Evolutionary conservation across 306 rosid species (phyloP), one percentile per base, ranked within the genome.

Genomic region (Astragalus glycyphyllos): DNA sequence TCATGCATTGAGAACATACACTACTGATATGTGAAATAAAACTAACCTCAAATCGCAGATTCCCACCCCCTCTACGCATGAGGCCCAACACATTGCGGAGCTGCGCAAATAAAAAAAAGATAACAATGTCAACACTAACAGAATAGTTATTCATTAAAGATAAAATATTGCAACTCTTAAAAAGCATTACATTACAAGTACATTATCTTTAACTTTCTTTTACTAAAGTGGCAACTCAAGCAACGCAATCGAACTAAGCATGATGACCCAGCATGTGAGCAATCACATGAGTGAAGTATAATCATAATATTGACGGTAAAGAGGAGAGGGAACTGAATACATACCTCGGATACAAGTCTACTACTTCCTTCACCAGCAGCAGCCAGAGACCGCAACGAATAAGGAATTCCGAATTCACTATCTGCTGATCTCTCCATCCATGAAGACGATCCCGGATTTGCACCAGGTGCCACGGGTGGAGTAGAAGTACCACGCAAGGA

Each of bases 281-380:
- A 74, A 64, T 35, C 72, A 54, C 11, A 29, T 15, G 45, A 73
- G 17, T 20, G 6, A 72, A 73, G 45, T 20, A 8, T 61, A 38
- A 40, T 55, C 71, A 53, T 20, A 74, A 51, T 37, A 71, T 58
- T 71, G 62, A 38, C 56, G 63, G 58, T 60, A 71, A 71, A 35
- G 51, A 74, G 54, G 73, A 68, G 13, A 63, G 49, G 68, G 79
- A 64, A 71, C 48, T 23, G 42, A 76, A 65, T 65, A 74, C 89
- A 65, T 6, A 95, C 99, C 99, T 91, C 99, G 15, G 99, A 95
- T 57, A 89, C 92, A 68, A 89, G 87, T 80, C 99, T 85, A 79
- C 81, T 81, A 67, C 77, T 89, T 75, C 97, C 96, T 77, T 91
- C 99, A 66, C 90, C 73, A 0, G 77, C 80, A 55, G 80, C 74